A percentile compares a stretch with the other conserved stretches of the same genome.
Conservation (phyloP, 495 filamentous ascomycete genomes). For the Cladorrhinum samala region DNA sequence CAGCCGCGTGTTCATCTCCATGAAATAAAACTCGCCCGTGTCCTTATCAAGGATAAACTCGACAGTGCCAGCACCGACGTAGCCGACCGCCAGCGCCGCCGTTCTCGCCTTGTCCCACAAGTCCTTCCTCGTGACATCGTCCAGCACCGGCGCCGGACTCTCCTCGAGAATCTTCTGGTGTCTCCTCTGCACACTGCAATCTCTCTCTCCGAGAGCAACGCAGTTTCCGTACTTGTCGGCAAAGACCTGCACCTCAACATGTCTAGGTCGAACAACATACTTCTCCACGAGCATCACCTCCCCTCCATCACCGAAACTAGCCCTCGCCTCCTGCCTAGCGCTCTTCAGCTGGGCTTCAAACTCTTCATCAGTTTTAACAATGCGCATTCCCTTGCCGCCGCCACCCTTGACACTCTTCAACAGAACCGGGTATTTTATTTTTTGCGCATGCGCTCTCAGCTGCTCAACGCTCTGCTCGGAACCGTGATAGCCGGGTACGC, state of each 20-base stretch:
- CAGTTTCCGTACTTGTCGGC: constrained; percentile 84
- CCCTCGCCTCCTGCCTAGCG: constrained; percentile 82
- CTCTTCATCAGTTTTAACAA: constrained; percentile 64
- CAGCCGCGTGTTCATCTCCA: constrained; percentile 95
- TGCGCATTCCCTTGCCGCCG: constrained; percentile 99
- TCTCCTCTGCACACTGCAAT: constrained; percentile 79
- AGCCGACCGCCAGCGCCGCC: constrained; percentile 85
- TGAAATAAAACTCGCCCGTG: constrained; percentile 86
- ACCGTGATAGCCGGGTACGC: constrained; percentile 95
- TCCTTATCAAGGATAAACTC: constrained; percentile 99
- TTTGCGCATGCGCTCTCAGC: constrained; percentile 65
- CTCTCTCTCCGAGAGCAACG: constrained; percentile 77
- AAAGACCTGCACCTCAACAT: constrained; percentile 98
- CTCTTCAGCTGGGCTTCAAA: constrained; percentile 78
- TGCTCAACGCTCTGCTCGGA: constrained; percentile 67
- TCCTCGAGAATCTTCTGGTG: constrained; percentile 99
- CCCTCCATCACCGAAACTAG: constrained; percentile 78
- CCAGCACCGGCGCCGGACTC: constrained; percentile 82
- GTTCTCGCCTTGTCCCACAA: constrained; percentile 90
- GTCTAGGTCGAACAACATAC: constrained; percentile 88
- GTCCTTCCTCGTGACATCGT: constrained; percentile 71
- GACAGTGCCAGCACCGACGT: constrained; percentile 93
- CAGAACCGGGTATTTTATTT: constrained; percentile 86
- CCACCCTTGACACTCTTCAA: constrained; percentile 97
- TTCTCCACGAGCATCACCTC: constrained; percentile 96